Evolutionary conservation across 1,284 basidiomycete species (phyloP).

Genomic region (Cystobasidium sp.): DNA sequence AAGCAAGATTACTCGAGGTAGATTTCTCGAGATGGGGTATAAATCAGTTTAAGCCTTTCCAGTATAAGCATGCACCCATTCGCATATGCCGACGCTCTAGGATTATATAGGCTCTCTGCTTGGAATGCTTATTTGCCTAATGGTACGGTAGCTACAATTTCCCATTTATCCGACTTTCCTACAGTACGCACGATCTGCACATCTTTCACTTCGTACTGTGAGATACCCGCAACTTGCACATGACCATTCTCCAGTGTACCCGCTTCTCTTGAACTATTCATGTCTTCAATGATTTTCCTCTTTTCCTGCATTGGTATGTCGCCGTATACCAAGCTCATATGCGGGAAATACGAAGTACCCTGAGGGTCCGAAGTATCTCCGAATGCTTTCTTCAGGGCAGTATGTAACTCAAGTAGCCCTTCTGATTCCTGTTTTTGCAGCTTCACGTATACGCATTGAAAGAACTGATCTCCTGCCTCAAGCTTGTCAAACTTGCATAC

Average conservation of each 20-base stretch:
- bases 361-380: constrained; percentile 21
- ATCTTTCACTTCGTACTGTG: constrained; percentile 30
- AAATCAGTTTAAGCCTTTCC: no score
- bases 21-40: no score
- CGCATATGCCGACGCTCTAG: no score
- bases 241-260: constrained; percentile 8
- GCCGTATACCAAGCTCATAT: constrained; percentile 49
- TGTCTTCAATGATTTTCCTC: constrained; percentile 33
- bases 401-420: constrained; percentile 45
- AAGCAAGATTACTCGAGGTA: no score
- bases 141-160: constrained; percentile 43
- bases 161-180: constrained; percentile 46
- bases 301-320: constrained; percentile 38
- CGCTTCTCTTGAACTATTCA: constrained; percentile 26
- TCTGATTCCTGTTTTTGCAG: constrained; percentile 33
- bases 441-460: constrained; percentile 48
- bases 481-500: constrained; percentile 44
- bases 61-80: not conserved
- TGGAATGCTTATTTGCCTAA: not conserved
- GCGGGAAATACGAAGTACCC: constrained; percentile 46
- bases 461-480: constrained; percentile 44
- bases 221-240: constrained; percentile 37
- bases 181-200: constrained; percentile 45
- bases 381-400: constrained; percentile 35
- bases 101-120: not conserved